phyloP scores from a whole-genome alignment of 2,329 filamentous ascomycete genomes.

The Fusarium sp. region DNA sequence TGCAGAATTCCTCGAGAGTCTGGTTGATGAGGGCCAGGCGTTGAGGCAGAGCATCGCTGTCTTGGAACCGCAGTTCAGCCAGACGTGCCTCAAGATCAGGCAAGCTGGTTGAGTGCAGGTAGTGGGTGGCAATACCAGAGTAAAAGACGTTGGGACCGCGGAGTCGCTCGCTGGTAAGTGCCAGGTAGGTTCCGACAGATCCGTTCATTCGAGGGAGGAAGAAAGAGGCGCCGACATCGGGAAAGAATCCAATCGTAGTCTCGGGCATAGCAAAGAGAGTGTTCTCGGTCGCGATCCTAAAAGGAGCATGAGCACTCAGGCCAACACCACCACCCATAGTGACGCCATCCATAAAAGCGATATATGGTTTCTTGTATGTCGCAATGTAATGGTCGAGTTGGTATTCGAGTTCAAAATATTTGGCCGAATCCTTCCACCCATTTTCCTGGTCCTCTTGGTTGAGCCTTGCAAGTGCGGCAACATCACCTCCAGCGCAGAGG shows the following conservation, averaged over 20 bases:
- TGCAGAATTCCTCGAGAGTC: conserved; percentile 92
- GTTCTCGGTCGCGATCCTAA: conserved; percentile 94
- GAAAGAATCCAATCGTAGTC: conserved; percentile 98
- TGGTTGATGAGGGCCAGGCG: conserved; percentile 80
- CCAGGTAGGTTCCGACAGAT: conserved; percentile 88
- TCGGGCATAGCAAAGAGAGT: conserved; percentile 99
- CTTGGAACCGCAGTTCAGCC: conserved; percentile 88
- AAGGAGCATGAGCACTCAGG: conserved; percentile 91
- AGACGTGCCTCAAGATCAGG: conserved; percentile 84
- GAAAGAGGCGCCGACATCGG: conserved; percentile 95
- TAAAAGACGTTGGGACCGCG: conserved; percentile 89
- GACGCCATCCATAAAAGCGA: conserved; percentile 96
- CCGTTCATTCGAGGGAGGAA: conserved; percentile 93
- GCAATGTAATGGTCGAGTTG: conserved; percentile 95
- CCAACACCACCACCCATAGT: conserved; percentile 99
- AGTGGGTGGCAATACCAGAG: conserved; percentile 93
- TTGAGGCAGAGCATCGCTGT: conserved; percentile 71
- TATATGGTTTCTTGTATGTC: conserved; percentile 91
- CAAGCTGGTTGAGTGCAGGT: conserved; percentile 89
- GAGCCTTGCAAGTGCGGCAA: conserved; percentile 78
- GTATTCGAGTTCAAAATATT: conserved; percentile 97
- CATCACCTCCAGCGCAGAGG: conserved; percentile 94
- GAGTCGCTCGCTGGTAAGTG: conserved; percentile 86
- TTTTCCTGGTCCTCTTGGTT: conserved; percentile 72
- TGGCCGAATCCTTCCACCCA: conserved; percentile 78